Evolutionary conservation across 371 early-diverging fungal genomes (phyloP), one percentile per base, ranked within the genome.

Genomic region (Lichtheimia ramosa): DNA sequence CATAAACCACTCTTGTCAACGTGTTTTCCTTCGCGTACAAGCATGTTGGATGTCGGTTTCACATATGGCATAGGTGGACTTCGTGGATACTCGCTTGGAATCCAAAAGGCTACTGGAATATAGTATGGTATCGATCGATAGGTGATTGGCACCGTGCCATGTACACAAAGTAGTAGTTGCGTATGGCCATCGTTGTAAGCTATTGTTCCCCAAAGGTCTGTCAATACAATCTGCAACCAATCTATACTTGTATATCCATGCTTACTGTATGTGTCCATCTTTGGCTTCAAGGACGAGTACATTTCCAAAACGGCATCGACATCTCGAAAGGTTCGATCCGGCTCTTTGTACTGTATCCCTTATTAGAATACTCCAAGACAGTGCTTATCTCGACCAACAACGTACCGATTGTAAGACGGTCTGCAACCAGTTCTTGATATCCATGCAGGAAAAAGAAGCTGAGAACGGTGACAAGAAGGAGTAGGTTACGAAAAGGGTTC

Each of bases 31-130:
- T 89, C 83, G 68, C 86, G 85, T 34, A 96, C 87, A 12, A 90
- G 68, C 97, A 96, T 96, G 54, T 77, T 81, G 5, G 88, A 77
- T 10, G 97, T 96, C 21, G 97, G 97, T 16, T 85, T 89, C 16
- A 96, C 96, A 63, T 89, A 93, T 2, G 85, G 84, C 58, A 91
- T 83, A 20, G 97, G 97, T 20, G 95, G 84, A 53, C 78, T 72
- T 27, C 74, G 73, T 3, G 97, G 97, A 65, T 93, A 96, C 42
- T 81, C 82, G 27, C 79, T 84, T 28, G 97, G 97, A 25, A 96
- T 72, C 93, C 93, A 94, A 48, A 93, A 82, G 18, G 88, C 90
- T 10, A 96, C 85, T 1, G 96, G 97, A 56, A 96, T 96, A 73
- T 96, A 94, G 75, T 95, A 96, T 14, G 90, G 83, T n/a, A 76